Conservation (phyloP, 179 eudicot genomes). For the Vitellaria paradoxa region DNA sequence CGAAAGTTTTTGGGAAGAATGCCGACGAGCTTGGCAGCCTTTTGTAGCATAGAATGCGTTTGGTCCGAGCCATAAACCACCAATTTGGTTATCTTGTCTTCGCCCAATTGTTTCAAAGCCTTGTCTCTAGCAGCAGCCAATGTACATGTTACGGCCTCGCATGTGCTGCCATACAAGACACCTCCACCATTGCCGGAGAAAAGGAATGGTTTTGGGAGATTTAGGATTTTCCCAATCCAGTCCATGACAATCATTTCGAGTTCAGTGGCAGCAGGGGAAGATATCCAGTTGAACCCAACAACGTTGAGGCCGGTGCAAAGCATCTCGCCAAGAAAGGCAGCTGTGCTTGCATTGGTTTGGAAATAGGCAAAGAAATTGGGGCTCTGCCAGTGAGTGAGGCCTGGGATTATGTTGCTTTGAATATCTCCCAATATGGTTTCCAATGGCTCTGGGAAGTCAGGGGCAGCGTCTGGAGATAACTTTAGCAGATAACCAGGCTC, state of each 20-base stretch:
- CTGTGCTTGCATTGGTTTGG: constrained; percentile 5
- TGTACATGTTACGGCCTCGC: neutral
- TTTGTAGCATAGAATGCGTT: neutral
- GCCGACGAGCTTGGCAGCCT: neutral
- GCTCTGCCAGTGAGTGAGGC: constrained; percentile 13
- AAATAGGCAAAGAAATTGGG: neutral
- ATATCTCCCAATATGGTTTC: neutral
- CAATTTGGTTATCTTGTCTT: neutral
- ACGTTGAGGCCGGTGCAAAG: neutral
- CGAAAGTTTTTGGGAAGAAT: neutral
- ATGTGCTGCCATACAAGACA: constrained; percentile 4
- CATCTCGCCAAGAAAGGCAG: neutral
- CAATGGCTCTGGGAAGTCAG: neutral
- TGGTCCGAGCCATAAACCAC: constrained; percentile 10
- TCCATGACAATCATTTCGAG: neutral
- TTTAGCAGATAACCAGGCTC: neutral
- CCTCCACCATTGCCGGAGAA: constrained; percentile 4
- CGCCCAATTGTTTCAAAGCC: neutral
- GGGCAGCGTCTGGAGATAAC: neutral
- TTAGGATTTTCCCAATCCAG: neutral
- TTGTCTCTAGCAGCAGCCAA: constrained; percentile 1
- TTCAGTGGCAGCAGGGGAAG: neutral
- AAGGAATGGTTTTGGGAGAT: neutral
- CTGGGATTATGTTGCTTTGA: neutral
- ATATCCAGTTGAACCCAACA: neutral